These are phyloP conservation scores for Bullera alba DNA, from an alignment of 768 basidiomycete species.

Conservation along the genomic window DNA sequence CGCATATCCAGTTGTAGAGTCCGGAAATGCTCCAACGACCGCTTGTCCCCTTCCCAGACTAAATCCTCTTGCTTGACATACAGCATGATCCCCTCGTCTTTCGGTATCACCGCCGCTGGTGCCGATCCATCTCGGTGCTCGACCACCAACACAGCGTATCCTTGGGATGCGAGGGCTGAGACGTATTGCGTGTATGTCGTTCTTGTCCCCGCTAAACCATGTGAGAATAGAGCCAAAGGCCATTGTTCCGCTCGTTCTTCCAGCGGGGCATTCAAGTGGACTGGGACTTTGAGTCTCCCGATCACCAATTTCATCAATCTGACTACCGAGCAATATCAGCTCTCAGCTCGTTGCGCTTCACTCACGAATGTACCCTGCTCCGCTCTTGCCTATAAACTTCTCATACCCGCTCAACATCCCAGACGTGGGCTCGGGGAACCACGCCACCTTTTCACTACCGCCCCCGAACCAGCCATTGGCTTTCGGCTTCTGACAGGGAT, in stretches of 20 bases:
- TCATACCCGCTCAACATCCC: slow-evolving; percentile 28
- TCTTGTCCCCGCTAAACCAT: slow-evolving; percentile 69
- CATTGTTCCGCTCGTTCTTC: slow-evolving; percentile 2
- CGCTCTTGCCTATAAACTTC: slow-evolving; percentile 20
- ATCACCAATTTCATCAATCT: slow-evolving; percentile 12
- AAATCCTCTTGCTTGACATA: slow-evolving; percentile 59
- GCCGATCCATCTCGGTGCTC: slow-evolving; percentile 80
- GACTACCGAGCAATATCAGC: slow-evolving; percentile 12
- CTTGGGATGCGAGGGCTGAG: slow-evolving; percentile 64
- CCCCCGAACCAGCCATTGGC: too few species aligned
- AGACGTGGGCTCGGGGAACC: slow-evolving; percentile 23
- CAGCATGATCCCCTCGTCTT: slow-evolving; percentile 36
- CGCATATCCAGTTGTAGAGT: slow-evolving; percentile 65
- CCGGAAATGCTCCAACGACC: slow-evolving; percentile 54
- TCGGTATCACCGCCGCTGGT: slow-evolving; percentile 51
- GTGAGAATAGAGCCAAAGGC: slow-evolving; percentile 74
- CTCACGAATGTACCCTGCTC: slow-evolving; percentile 17
- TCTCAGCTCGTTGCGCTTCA: not conserved
- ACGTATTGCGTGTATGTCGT: slow-evolving; percentile 73
- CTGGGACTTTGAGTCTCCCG: slow-evolving; percentile 18
- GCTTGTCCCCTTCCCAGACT: slow-evolving; percentile 30
- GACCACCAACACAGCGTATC: slow-evolving; percentile 70
- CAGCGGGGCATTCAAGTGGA: slow-evolving; percentile 5
- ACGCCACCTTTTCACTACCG: slow-evolving; percentile 9
- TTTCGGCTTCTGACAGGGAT: slow-evolving; percentile 9